phyloP scores from a whole-genome alignment of 2,329 filamentous ascomycete species.

The Claviceps lovelessii region DNA sequence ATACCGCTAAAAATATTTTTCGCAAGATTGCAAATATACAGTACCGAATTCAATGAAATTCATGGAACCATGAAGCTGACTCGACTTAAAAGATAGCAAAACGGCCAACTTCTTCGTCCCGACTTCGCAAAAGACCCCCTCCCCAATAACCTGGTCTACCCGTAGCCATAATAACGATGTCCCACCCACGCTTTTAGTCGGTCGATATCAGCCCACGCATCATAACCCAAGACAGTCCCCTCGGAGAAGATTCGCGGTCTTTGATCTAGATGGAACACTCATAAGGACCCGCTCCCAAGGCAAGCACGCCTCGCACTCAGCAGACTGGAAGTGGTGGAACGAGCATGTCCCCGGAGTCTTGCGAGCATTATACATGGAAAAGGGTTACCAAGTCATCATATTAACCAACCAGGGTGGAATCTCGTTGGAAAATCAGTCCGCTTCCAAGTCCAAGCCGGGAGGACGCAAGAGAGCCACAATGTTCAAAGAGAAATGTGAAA shows the following conservation, averaged over 20 bases:
- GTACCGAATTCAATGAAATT: slow-evolving; percentile 25
- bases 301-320: slow-evolving; percentile 52
- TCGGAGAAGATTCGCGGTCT: slow-evolving; percentile 52
- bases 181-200: slow-evolving; percentile 54
- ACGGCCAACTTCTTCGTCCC: slow-evolving; percentile 83
- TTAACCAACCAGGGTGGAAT: slow-evolving; percentile 84
- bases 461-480: slow-evolving; percentile 50
- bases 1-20: neutral
- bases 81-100: slow-evolving; percentile 38
- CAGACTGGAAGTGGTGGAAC: slow-evolving; percentile 95
- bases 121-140: slow-evolving; percentile 66
- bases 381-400: slow-evolving; percentile 64
- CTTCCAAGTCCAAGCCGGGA: slow-evolving; percentile 43
- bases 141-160: slow-evolving; percentile 59
- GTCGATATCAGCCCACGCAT: slow-evolving; percentile 45
- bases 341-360: slow-evolving; percentile 51
- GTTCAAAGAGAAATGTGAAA: slow-evolving; percentile 70
- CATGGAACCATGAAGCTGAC: slow-evolving; percentile 24
- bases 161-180: slow-evolving; percentile 36
- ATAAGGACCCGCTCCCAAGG: slow-evolving; percentile 70
- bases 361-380: slow-evolving; percentile 46
- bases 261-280: slow-evolving; percentile 76
- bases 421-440: slow-evolving; percentile 61
- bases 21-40: too few relatives aligned
- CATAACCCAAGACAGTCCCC: slow-evolving; percentile 13